Percentiles rank a stretch among this genome's conserved stretches.
phyloP scores from a whole-genome alignment of 495 filamentous ascomycete species.

The Penicillium angulare region DNA sequence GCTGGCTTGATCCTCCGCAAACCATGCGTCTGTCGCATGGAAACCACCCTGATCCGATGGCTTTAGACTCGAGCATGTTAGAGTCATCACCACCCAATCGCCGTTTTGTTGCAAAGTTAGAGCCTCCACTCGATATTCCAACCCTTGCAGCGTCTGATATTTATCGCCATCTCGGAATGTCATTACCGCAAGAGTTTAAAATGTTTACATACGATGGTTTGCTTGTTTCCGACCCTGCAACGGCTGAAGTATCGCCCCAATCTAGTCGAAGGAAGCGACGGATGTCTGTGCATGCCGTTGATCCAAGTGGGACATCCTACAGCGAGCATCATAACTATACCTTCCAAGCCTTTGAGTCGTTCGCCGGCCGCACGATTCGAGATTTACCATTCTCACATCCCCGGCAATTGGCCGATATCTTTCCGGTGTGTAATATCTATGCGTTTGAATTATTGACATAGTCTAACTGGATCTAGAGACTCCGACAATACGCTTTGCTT shows the following conservation, averaged over 20 bases:
- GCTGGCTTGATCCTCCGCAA: slow-evolving; percentile 52
- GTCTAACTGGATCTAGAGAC: slow-evolving; percentile 32
- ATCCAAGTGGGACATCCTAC: slow-evolving; percentile 36
- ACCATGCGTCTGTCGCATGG: slow-evolving; percentile 42
- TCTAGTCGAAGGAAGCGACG: slow-evolving; percentile 31
- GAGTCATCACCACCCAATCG: slow-evolving; percentile 61
- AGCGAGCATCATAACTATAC: slow-evolving; percentile 62
- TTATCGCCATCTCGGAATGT: slow-evolving; percentile 58
- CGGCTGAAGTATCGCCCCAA: slow-evolving; percentile 22
- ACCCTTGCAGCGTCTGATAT: slow-evolving; percentile 65
- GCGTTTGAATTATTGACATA: not conserved
- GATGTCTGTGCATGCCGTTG: slow-evolving; percentile 33
- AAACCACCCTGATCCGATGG: slow-evolving; percentile 44
- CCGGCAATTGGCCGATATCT: slow-evolving; percentile 72
- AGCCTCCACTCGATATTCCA: slow-evolving; percentile 79
- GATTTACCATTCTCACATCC: slow-evolving; percentile 85
- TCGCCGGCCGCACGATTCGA: slow-evolving; percentile 64
- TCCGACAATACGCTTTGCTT: slow-evolving; percentile 74
- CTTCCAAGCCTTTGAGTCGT: slow-evolving; percentile 67
- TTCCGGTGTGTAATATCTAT: slow-evolving; percentile 52
- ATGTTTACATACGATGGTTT: slow-evolving; percentile 66
- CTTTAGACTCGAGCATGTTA: slow-evolving; percentile 43
- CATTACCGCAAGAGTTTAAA: slow-evolving; percentile 52
- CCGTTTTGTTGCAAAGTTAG: slow-evolving; percentile 78
- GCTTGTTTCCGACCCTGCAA: slow-evolving; percentile 51